phyloP scores from a whole-genome alignment of 371 early-diverging fungal genomes.

The Globomyces sp. region DNA sequence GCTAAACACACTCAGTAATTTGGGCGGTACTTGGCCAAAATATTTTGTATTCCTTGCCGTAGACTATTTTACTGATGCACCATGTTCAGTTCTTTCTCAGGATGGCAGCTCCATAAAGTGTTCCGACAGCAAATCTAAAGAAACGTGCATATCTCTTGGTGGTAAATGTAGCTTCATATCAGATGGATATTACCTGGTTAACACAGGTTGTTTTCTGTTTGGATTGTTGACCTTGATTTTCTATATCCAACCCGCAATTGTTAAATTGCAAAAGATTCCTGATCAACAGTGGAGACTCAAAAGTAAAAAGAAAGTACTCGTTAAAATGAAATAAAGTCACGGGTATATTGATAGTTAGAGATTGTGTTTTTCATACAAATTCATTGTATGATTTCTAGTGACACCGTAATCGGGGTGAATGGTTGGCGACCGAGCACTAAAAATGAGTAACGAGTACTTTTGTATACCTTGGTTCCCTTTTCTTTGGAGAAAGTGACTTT shows the following conservation, averaged over 20 bases:
- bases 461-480: too few species aligned
- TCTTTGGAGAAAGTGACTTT: neutral
- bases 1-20: constrained; percentile 92
- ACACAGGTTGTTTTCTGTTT: constrained; percentile 63
- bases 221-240: constrained; percentile 58
- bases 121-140: constrained; percentile 58
- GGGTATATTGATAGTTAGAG: constrained; percentile 3
- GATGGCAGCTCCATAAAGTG: constrained; percentile 44
- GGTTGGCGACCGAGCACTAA: too few species aligned
- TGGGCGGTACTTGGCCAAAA: constrained; percentile 97
- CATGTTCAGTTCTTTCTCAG: constrained; percentile 25
- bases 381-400: constrained; percentile 16
- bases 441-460: too few species aligned
- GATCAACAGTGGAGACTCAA: constrained; percentile 34
- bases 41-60: constrained; percentile 92
- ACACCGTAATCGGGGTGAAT: neutral
- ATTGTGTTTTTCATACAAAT: constrained; percentile 19
- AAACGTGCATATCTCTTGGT: constrained; percentile 57
- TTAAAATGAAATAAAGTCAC: neutral
- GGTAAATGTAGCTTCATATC: constrained; percentile 65
- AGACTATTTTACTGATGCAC: constrained; percentile 81
- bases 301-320: neutral
- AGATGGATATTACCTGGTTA: constrained; percentile 89
- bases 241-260: constrained; percentile 69
- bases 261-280: constrained; percentile 59